phyloP scores from a whole-genome alignment of 2,329 filamentous ascomycete species.

The Alternaria atra region DNA sequence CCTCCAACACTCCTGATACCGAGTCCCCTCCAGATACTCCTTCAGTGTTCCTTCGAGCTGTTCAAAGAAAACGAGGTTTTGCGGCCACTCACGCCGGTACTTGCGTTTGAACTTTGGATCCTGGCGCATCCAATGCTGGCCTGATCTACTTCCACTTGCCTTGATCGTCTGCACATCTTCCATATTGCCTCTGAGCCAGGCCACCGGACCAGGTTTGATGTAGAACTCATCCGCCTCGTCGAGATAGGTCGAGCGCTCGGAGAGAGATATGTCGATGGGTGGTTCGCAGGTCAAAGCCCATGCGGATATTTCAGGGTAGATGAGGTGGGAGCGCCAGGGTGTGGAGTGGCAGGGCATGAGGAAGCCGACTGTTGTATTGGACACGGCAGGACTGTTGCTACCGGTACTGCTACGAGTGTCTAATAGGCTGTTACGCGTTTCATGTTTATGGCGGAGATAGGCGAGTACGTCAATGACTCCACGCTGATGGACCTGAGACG shows the following conservation, averaged over 20 bases:
- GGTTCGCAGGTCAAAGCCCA: constrained; percentile 93
- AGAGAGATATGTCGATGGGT: constrained; percentile 72
- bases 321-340: constrained; percentile 89
- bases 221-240: constrained; percentile 96
- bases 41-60: constrained; percentile 63
- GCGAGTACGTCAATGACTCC: constrained; percentile 78
- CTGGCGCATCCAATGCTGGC: constrained; percentile 34
- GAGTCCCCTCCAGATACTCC: constrained; percentile 53
- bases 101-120: constrained; percentile 32
- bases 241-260: constrained; percentile 73
- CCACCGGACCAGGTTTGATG: constrained; percentile 60
- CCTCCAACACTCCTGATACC: constrained; percentile 67
- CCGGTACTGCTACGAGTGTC: constrained; percentile 53
- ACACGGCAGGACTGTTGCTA: constrained; percentile 1
- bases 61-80: constrained; percentile 64
- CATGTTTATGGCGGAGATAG: constrained; percentile 79
- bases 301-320: constrained; percentile 76
- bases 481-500: constrained; percentile 76
- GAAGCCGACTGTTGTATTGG: constrained; percentile 71
- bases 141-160: constrained; percentile 27
- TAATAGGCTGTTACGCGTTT: constrained; percentile 50
- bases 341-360: constrained; percentile 96
- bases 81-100: constrained; percentile 52
- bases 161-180: constrained; percentile 36
- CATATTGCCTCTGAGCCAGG: constrained; percentile 57